Evolutionary conservation across 441 rosid genomes (phyloP).

Genomic region (Dalechampia spathulata): DNA sequence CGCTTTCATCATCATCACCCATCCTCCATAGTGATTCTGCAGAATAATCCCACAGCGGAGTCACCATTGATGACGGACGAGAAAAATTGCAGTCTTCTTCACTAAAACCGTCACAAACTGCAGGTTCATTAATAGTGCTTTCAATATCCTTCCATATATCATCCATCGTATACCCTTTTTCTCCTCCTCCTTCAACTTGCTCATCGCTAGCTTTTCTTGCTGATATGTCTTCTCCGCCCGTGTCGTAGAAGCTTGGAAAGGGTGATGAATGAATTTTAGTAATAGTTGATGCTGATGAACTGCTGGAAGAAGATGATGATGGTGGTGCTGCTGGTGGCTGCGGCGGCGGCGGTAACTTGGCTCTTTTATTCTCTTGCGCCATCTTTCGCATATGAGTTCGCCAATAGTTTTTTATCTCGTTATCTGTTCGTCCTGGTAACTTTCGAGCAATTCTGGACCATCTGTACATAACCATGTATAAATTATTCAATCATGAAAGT

Average conservation of each 20-base stretch:
- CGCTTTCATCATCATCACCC: slow-evolving; percentile 48
- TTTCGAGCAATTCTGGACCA: slow-evolving; percentile 93
- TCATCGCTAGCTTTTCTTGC: slow-evolving; percentile 28
- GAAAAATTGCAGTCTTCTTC: slow-evolving; percentile 41
- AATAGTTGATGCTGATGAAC: slow-evolving; percentile 38
- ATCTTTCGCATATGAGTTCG: slow-evolving; percentile 82
- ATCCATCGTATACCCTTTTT: slow-evolving; percentile 61
- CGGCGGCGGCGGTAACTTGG: slow-evolving; percentile 35
- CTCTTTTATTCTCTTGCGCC: slow-evolving; percentile 71
- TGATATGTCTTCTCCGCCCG: no score
- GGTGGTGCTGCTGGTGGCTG: no score
- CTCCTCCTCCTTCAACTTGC: slow-evolving; percentile 30
- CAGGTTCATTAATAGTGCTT: slow-evolving; percentile 39
- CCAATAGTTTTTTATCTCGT: slow-evolving; percentile 97
- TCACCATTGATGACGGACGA: slow-evolving; percentile 39
- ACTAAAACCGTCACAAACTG: slow-evolving; percentile 34
- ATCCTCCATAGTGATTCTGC: slow-evolving; percentile 61
- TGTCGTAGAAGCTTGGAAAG: slow-evolving; percentile 67
- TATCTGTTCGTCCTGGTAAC: slow-evolving; percentile 90
- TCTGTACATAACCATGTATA: slow-evolving; percentile 29
- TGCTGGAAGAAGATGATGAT: slow-evolving; percentile 50
- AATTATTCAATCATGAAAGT: no score
- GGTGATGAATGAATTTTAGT: slow-evolving; percentile 42
- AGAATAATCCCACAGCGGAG: slow-evolving; percentile 57
- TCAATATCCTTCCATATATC: slow-evolving; percentile 96